Percentiles rank a stretch among this genome's conserved stretches.
Evolutionary conservation across 2,329 filamentous ascomycete species (phyloP).

Genomic region (Microdochium paspali): DNA sequence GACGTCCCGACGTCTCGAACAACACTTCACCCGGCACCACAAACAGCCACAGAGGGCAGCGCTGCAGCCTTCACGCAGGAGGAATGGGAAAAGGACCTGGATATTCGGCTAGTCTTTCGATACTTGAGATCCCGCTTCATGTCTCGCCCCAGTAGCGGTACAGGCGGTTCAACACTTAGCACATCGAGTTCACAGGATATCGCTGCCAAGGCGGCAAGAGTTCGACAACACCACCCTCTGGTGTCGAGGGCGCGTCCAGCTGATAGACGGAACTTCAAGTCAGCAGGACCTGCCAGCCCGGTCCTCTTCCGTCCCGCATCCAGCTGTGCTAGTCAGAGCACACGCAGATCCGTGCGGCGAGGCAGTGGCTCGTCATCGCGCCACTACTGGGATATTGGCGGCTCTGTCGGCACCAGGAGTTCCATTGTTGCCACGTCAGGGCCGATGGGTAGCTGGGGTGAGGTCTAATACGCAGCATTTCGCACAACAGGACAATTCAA

Average conservation of each 20-base stretch:
- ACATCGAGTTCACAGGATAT: slow-evolving; percentile 50
- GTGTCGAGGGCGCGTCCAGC: slow-evolving; percentile 50
- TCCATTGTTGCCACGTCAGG: slow-evolving; percentile 59
- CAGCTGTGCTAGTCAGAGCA: slow-evolving; percentile 84
- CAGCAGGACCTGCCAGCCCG: slow-evolving; percentile 37
- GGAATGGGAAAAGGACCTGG: slow-evolving; percentile 90
- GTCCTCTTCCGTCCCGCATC: slow-evolving; percentile 39
- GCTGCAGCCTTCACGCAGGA: slow-evolving; percentile 48
- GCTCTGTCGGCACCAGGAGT: slow-evolving; percentile 61
- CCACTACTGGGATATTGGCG: slow-evolving; percentile 90
- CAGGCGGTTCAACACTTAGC: slow-evolving; percentile 36
- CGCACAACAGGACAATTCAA: neutral
- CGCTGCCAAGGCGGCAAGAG: slow-evolving; percentile 70
- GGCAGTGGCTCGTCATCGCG: slow-evolving; percentile 61
- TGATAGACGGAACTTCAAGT: slow-evolving; percentile 49
- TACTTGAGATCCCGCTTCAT: slow-evolving; percentile 74
- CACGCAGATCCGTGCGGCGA: slow-evolving; percentile 58
- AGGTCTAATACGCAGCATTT: slow-evolving; percentile 38
- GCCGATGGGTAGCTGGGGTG: slow-evolving; percentile 70
- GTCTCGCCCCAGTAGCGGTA: slow-evolving; percentile 32
- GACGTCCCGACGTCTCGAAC: slow-evolving; percentile 1
- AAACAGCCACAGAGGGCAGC: slow-evolving; percentile 5
- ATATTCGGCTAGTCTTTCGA: slow-evolving; percentile 84
- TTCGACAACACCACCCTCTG: slow-evolving; percentile 82
- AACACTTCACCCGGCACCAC: slow-evolving; percentile 2